phyloP scores from a whole-genome alignment of 2,329 filamentous ascomycete species.

The Rhinocladiella mackenziei region DNA sequence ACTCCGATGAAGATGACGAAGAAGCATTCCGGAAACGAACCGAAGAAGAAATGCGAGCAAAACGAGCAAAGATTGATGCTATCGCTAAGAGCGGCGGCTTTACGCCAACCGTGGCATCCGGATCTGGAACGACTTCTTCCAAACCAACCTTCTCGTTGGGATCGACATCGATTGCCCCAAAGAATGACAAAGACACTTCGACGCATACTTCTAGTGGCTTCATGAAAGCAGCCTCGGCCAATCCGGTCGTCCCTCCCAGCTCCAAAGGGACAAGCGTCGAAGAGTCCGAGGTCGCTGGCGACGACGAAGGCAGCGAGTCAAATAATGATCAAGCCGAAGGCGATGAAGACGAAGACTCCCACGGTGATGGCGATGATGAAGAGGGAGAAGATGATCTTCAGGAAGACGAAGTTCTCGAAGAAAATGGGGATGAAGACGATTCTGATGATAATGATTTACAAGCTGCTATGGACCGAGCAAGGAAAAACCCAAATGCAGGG shows the following conservation, averaged over 20 bases:
- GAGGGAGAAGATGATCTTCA: constrained; percentile 15
- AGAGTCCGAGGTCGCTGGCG: constrained; percentile 12
- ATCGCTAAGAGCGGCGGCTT: constrained; percentile 34
- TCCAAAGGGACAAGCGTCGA: not conserved
- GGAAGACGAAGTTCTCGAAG: constrained; percentile 15
- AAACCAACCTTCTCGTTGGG: constrained; percentile 32
- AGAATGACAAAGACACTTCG: no score
- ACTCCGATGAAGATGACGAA: constrained; percentile 51
- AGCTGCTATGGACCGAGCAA: constrained; percentile 15
- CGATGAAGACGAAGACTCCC: constrained; percentile 17
- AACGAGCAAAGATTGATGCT: constrained; percentile 41
- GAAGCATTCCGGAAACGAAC: constrained; percentile 47
- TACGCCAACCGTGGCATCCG: constrained; percentile 24
- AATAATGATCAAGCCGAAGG: constrained; percentile 17
- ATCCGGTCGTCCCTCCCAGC: not conserved
- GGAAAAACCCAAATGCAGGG: constrained; percentile 15
- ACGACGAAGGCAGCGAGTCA: constrained; percentile 18
- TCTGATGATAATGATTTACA: constrained; percentile 24
- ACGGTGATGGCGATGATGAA: constrained; percentile 19
- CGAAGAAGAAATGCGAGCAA: constrained; percentile 45
- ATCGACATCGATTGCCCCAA: constrained; percentile 27
- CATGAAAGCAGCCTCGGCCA: constrained; percentile 1
- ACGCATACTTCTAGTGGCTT: no score
- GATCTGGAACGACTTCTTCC: constrained; percentile 1
- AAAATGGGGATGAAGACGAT: constrained; percentile 20